phyloP scores from a whole-genome alignment of 2,329 filamentous ascomycete species.

The Aspergillus novofumigatus region DNA sequence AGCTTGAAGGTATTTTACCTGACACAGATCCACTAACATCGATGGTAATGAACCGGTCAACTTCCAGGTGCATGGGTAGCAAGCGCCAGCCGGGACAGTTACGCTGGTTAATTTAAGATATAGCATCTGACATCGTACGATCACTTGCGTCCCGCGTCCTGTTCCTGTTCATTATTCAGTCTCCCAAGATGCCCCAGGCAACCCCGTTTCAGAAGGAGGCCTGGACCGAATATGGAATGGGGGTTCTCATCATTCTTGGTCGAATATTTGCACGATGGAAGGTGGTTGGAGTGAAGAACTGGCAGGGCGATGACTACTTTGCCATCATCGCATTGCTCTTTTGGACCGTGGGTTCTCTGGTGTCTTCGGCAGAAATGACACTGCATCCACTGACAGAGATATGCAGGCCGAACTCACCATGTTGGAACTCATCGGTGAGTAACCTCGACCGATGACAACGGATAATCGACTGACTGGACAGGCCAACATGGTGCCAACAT shows the following conservation, averaged over 20 bases:
- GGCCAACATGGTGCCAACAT: conserved; percentile 40
- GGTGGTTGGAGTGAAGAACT: conserved; percentile 38
- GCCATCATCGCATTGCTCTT: conserved; percentile 34
- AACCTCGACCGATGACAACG: neutral
- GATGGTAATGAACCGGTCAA: neutral
- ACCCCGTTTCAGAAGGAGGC: conserved; percentile 44
- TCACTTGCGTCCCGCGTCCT: neutral
- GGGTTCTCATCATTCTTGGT: conserved; percentile 34
- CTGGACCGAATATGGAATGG: conserved; percentile 44
- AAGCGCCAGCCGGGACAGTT: neutral
- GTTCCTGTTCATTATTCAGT: neutral
- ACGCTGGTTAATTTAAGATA: neutral
- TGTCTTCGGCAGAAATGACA: no score
- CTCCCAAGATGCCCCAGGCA: conserved; percentile 1
- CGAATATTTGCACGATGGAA: conserved; percentile 40
- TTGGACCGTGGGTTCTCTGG: conserved; percentile 31
- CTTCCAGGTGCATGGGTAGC: neutral
- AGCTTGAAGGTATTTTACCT: neutral
- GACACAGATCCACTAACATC: neutral
- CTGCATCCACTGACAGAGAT: neutral
- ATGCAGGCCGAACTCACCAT: conserved; percentile 14
- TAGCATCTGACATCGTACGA: neutral
- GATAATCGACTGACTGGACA: conserved; percentile 11
- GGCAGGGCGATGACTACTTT: conserved; percentile 45
- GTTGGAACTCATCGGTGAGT: conserved; percentile 20